Evolutionary conservation across 345 rosid species (phyloP).

Genomic region (Leavenworthia alabamica): DNA sequence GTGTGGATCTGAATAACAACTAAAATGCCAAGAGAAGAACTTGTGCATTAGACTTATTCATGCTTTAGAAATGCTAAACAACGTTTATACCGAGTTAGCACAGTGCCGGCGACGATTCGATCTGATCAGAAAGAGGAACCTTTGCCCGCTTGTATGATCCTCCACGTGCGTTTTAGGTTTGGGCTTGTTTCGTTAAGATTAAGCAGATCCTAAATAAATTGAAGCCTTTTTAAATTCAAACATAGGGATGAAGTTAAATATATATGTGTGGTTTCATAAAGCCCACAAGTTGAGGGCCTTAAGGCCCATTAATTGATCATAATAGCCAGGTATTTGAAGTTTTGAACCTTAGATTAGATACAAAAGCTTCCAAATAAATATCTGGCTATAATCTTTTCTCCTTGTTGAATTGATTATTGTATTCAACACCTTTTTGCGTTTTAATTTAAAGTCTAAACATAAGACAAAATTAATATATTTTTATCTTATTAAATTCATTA

Average conservation of each 20-base stretch:
- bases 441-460: neutral
- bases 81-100: neutral
- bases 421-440: neutral
- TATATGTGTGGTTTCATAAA: neutral
- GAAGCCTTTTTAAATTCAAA: neutral
- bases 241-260: neutral
- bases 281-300: neutral
- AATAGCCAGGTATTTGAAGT: neutral
- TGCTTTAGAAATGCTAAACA: neutral
- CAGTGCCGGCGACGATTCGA: constrained; percentile 4
- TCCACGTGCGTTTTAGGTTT: neutral
- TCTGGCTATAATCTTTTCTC: neutral
- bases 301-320: neutral
- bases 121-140: constrained; percentile 4
- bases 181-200: neutral
- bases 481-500: neutral
- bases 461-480: neutral
- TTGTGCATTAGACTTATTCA: neutral
- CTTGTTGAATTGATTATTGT: neutral
- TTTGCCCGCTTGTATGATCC: neutral
- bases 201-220: neutral
- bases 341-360: neutral
- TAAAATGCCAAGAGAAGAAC: neutral
- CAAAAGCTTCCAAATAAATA: neutral
- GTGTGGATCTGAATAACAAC: neutral